These are phyloP conservation scores for Paramarasmius palmivorus DNA, from an alignment of 1,284 basidiomycete genomes.

Conservation along the genomic window DNA sequence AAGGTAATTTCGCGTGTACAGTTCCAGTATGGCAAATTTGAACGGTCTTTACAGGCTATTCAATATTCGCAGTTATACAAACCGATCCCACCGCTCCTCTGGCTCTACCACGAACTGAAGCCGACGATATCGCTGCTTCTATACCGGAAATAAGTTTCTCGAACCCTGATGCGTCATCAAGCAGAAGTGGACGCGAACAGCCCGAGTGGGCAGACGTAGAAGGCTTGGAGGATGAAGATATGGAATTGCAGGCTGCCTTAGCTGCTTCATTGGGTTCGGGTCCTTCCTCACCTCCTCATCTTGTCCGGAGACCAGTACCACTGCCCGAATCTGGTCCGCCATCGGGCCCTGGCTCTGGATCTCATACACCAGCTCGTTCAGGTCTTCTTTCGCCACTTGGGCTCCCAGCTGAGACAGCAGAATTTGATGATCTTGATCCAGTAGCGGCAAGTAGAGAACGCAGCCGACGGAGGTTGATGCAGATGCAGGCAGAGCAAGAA, in stretches of 20 bases:
- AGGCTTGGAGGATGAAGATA: conserved; percentile 80
- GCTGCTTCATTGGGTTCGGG: conserved; percentile 63
- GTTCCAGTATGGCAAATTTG: background rate
- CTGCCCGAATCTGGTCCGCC: conserved; percentile 9
- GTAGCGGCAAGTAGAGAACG: conserved; percentile 69
- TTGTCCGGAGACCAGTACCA: conserved; percentile 11
- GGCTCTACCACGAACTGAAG: conserved; percentile 61
- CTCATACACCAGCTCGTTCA: conserved; percentile 18
- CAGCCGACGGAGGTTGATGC: conserved; percentile 60
- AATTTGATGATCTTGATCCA: conserved; percentile 48
- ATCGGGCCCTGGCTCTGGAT: conserved; percentile 17
- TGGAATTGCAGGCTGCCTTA: conserved; percentile 82
- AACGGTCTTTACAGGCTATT: conserved; percentile 64
- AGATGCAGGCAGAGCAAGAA: conserved; percentile 70
- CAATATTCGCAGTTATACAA: conserved; percentile 79
- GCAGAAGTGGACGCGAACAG: too few species aligned
- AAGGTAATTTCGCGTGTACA: conserved; percentile 47
- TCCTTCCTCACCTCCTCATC: conserved; percentile 23
- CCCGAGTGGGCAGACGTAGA: conserved; percentile 24
- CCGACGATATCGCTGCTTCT: conserved; percentile 63
- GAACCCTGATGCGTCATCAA: background rate
- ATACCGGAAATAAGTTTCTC: conserved; percentile 43
- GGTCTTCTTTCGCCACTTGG: conserved; percentile 12
- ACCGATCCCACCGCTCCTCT: conserved; percentile 45
- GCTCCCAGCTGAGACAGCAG: conserved; percentile 21